phyloP scores from a whole-genome alignment of 2,329 filamentous ascomycete species.

The Nemania diffusa region DNA sequence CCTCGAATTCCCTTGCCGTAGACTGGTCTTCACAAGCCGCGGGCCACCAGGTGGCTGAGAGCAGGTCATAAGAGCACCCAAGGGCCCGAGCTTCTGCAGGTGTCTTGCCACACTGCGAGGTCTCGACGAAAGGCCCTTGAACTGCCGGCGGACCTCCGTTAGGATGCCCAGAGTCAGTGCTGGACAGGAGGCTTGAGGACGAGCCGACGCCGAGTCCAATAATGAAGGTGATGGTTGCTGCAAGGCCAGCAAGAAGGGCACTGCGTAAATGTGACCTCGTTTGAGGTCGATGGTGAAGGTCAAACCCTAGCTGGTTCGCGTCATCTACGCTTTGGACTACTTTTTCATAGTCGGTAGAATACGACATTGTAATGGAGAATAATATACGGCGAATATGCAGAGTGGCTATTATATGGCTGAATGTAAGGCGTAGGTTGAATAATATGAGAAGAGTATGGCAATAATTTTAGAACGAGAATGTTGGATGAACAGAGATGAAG shows the following conservation, averaged over 20 bases:
- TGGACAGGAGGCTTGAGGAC: neutral
- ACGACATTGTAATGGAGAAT: neutral
- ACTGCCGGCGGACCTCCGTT: neutral
- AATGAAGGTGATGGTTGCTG: neutral
- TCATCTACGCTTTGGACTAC: neutral
- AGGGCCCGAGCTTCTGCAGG: neutral
- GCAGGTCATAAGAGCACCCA: slow-evolving; percentile 7
- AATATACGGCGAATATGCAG: too few relatives aligned
- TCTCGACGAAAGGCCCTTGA: slow-evolving; percentile 1
- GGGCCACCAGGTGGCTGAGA: slow-evolving; percentile 5
- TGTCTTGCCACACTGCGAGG: neutral
- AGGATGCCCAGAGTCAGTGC: neutral
- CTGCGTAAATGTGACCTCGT: neutral
- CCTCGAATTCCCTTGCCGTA: slow-evolving; percentile 1
- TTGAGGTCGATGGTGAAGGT: neutral
- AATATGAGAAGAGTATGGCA: neutral
- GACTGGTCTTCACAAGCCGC: slow-evolving; percentile 2
- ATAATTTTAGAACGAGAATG: neutral
- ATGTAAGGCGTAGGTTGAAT: neutral
- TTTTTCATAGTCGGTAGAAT: slow-evolving; percentile 4
- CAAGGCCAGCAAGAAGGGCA: neutral
- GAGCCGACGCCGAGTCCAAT: slow-evolving; percentile 1
- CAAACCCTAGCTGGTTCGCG: neutral
- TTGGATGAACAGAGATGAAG: neutral
- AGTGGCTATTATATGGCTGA: neutral